Base-by-base conservation (phyloP, 2,329 filamentous ascomycete genomes). In the Zelopaecilomyces penicillatus region DNA sequence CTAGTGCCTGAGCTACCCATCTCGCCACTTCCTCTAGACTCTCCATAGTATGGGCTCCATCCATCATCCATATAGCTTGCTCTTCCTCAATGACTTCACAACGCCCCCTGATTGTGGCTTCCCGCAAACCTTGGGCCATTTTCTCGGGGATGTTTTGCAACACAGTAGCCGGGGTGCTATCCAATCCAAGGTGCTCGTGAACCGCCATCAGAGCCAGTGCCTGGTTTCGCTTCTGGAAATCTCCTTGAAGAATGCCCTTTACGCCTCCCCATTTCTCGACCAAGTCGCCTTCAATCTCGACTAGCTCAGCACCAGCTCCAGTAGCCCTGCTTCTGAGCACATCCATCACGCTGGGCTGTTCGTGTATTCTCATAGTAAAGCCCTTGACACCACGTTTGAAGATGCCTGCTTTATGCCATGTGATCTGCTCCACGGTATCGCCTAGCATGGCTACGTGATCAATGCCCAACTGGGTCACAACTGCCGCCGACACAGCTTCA, bases 381-480 rank as follows among this genome's bases (percentile, higher is more conserved):
- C 59, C 67, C 34, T 48, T 55, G 0, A 65, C 74, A 0, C 76
- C 78, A 1, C 64, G 42, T 62, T 94, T 95, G 61, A 94, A 83
- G 37, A 96, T 86, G 1, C 90, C 90, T 5, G 83, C 83, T 64
- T 96, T 96, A 61, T 95, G 87, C 90, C 89, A 95, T 3, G 89
- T 65, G 52, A 95, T 95, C 57, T 87, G 72, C 45, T 85, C 82
- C 41, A 91, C 76, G 0, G 87, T 90, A 33, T 76, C 73, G 8
- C 90, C 90, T 32, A 96, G 71, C 74, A 95, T 81, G 4, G 76
- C 80, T 1, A 84, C 81, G 63, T 96, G 90, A 56, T 96, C 90
- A 48, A 95, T 84, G 4, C 87, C 89, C 37, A 96, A 64, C 56
- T 83, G 88, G 19, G 88, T 83, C 33, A 96, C 81, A 0, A 84